Percentiles rank a stretch among this genome's conserved stretches.
phyloP scores from a whole-genome alignment of 2,329 filamentous ascomycete genomes.

The Colletotrichum sp. region DNA sequence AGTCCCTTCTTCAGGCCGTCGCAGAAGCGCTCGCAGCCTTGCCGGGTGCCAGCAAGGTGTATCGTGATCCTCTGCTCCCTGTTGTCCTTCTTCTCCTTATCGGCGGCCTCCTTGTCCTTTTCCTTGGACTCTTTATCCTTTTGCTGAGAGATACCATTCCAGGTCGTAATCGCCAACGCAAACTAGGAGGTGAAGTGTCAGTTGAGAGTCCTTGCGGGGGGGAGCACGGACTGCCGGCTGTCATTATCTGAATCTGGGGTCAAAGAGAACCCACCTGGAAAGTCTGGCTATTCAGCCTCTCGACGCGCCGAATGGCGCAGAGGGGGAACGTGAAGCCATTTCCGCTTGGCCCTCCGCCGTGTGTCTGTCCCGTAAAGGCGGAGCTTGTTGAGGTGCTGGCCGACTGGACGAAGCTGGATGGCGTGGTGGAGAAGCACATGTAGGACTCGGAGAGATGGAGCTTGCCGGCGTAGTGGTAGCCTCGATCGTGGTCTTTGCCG shows the following conservation, averaged over 20 bases:
- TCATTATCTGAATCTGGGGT: background rate
- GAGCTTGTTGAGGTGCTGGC: slow-evolving; percentile 82
- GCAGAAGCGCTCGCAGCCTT: slow-evolving; percentile 92
- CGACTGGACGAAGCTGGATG: slow-evolving; percentile 82
- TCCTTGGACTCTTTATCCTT: slow-evolving; percentile 51
- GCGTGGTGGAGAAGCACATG: slow-evolving; percentile 95
- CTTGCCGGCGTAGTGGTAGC: slow-evolving; percentile 90
- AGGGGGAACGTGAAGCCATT: slow-evolving; percentile 96
- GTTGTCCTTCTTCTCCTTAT: slow-evolving; percentile 42
- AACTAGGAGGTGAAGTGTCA: slow-evolving; percentile 57
- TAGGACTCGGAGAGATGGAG: slow-evolving; percentile 93
- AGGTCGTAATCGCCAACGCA: slow-evolving; percentile 91
- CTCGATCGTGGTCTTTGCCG: slow-evolving; percentile 73
- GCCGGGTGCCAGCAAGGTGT: slow-evolving; percentile 86
- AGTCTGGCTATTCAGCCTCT: slow-evolving; percentile 89
- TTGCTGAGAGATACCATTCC: slow-evolving; percentile 76
- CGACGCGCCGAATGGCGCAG: slow-evolving; percentile 88
- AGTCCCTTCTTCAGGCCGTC: slow-evolving; percentile 93
- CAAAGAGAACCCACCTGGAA: slow-evolving; percentile 62
- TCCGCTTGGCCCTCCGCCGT: slow-evolving; percentile 88
- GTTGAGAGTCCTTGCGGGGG: background rate
- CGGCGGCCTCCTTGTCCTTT: slow-evolving; percentile 43
- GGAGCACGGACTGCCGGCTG: slow-evolving; percentile 1
- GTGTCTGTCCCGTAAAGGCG: slow-evolving; percentile 89
- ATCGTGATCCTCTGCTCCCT: slow-evolving; percentile 87